A percentile compares a stretch with the other conserved stretches of the same genome.
phyloP scores from a whole-genome alignment of 345 rosid species.

The Sonneratia caseolaris region DNA sequence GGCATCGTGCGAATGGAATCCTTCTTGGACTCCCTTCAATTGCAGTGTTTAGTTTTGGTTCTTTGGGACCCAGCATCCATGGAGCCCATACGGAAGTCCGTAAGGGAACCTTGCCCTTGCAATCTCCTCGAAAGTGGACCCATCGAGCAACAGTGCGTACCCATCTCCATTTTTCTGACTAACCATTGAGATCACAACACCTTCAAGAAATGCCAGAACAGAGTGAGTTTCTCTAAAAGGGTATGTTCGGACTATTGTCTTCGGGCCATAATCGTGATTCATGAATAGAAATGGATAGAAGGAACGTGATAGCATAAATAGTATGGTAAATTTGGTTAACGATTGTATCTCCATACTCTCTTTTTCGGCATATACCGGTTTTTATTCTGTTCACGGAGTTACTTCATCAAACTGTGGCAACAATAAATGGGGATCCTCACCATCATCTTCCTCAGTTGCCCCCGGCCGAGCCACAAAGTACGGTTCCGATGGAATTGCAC shows the following conservation, averaged over 20 bases:
- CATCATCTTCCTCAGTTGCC: constrained; percentile 82
- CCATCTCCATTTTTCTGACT: constrained; percentile 80
- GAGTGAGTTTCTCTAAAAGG: neutral
- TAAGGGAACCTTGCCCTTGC: constrained; percentile 92
- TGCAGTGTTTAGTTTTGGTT: neutral
- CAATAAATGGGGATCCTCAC: constrained; percentile 22
- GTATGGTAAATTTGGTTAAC: too few species aligned
- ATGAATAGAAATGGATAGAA: too few species aligned
- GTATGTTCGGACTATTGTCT: neutral
- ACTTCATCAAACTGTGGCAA: neutral
- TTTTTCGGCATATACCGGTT: too few species aligned
- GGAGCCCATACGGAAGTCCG: constrained; percentile 88
- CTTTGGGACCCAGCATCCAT: constrained; percentile 94
- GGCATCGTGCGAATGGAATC: too few species aligned
- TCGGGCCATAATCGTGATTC: neutral
- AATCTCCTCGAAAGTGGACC: constrained; percentile 73
- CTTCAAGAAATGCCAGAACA: constrained; percentile 18
- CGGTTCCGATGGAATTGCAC: constrained; percentile 87
- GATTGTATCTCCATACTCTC: too few species aligned
- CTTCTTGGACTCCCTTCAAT: neutral
- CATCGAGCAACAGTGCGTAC: constrained; percentile 69
- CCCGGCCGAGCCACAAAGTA: constrained; percentile 83
- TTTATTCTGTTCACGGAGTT: too few species aligned
- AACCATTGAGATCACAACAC: constrained; percentile 74
- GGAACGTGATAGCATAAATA: too few species aligned